Base-by-base conservation (phyloP, 495 filamentous ascomycete genomes). In the Umbilicaria muhlenbergii region DNA sequence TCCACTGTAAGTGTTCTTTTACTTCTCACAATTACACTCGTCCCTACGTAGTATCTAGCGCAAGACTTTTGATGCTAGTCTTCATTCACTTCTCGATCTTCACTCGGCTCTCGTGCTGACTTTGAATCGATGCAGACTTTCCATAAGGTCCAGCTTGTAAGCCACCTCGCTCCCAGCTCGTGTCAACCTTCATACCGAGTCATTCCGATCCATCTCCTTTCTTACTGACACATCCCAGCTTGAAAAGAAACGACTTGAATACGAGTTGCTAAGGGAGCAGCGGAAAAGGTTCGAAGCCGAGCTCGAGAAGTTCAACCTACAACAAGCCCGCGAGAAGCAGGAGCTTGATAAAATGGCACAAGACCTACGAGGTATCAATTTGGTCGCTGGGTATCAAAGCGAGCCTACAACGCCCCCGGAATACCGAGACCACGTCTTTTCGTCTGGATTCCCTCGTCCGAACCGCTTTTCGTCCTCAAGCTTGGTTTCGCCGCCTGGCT, bases 371-470 rank as follows among this genome's bases (percentile, higher is more conserved):
- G 60, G 73, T 58, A 63, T 73, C 62, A 64, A 69, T 36, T 54
- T 70, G 28, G 51, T 57, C n/a, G 61, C 72, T 46, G 83, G 83
- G 32, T 80, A 85, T 44, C 78, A 85, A 59, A 89, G 86, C 41
- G 88, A 96, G 63, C 89, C 89, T 8, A 94, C 91, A 11, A 98
- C 92, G 14, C 91, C 91, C n/a, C 91, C 91, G 15, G 91, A 96
- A 58, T 85, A 86, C 57, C 80, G 75, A 48, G 86, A 94, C 41
- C 70, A 72, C 41, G 73, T 75, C 31, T 78, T 91, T 52, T 74
- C 85, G 39, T 73, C 75, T 50, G 70, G 79, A 36, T 78, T 84
- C 46, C 77, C 82, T 33, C 75, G 84, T 15, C 81, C 81, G 16
- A 83, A 83, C 51, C 75, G 86, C 41, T 89, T 86, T 63, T 91